A percentile compares a stretch with the other conserved stretches of the same genome.
Evolutionary conservation across 768 basidiomycete genomes (phyloP).

Genomic region (Trametes punicea): DNA sequence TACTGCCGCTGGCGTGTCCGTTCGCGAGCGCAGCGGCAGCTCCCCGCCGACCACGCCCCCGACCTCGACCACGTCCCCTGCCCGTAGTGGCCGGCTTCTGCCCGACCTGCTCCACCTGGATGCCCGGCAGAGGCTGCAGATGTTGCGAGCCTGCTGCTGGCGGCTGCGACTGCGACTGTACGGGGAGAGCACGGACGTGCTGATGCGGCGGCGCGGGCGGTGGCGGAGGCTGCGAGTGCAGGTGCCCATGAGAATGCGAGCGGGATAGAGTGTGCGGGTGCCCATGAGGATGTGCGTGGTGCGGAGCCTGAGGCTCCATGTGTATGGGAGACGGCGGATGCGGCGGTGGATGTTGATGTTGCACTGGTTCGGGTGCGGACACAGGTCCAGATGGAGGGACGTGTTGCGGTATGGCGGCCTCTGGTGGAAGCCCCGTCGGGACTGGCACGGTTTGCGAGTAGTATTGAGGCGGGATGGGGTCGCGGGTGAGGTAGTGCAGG

Average conservation of each 20-base stretch:
- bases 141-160: not conserved
- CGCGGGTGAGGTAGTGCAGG: constrained; percentile 26
- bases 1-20: not conserved
- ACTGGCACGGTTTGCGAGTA: constrained; percentile 23
- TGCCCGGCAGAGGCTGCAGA: constrained; percentile 1
- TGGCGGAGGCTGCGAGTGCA: not conserved
- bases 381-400: not conserved
- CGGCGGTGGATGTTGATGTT: not conserved
- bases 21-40: constrained; percentile 7
- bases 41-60: constrained; percentile 3
- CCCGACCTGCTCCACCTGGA: constrained; percentile 1
- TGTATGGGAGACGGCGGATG: not conserved
- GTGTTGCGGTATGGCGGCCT: constrained; percentile 7
- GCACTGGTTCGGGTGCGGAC: too few species aligned
- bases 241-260: constrained; percentile 2
- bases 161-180: not conserved
- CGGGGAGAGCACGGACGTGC: not conserved
- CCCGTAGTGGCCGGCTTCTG: not conserved
- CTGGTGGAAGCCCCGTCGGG: constrained; percentile 2
- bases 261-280: not conserved
- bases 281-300: not conserved
- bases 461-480: constrained; percentile 29
- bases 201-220: not conserved
- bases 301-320: too few species aligned
- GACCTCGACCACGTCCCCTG: constrained; percentile 2